Base-by-base conservation (phyloP, 306 rosid species). In the Casuarina glauca region DNA sequence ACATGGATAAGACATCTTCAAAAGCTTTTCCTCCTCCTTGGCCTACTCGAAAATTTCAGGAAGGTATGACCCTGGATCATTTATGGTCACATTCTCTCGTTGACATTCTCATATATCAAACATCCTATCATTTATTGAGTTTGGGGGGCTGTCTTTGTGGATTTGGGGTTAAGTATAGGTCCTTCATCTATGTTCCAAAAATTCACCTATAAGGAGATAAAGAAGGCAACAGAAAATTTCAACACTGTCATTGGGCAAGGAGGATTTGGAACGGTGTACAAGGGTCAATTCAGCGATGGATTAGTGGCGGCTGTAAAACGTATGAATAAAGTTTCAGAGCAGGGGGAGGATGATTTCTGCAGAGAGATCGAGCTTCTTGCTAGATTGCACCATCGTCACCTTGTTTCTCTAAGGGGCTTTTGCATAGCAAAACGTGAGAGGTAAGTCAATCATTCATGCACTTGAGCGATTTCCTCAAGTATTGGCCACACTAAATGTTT, bases 341-440 rank as follows among this genome's bases (percentile, higher is more conserved):
- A 93, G 84, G 97, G 90, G 17, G 97, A 90, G 77, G 94, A 87
- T 74, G 99, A 95, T 73, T 95, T 95, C 86, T 88, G 97, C 82
- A 78, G 94, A 84, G 97, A 95, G 81, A 93, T 93, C 44, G 91
- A 91, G 76, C 97, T 95, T 84, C 97, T 95, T 69, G 97, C 97
- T 32, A 86, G 97, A 74, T 83, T 95, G 78, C 99, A 95, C 82
- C 99, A 95, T 82, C 91, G 99, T 15, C 99, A 96, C 86, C 99
- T 96, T 39, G 99, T 96, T 76, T 70, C 98, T 44, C 88, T 96
- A 69, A 84, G 90, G 76, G 99, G 99, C 17, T 96, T 93, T 82
- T 93, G 93, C 80, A 81, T 91, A 26, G 74, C 87, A 67, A 95
- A 91, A 75, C 91, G 73, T 20, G 97, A 96, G 83, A 89, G 99